Percentiles rank a stretch among this genome's conserved stretches.
Conservation (phyloP, 1,139 yeast species). For the Yamadazyma dushanensis region DNA sequence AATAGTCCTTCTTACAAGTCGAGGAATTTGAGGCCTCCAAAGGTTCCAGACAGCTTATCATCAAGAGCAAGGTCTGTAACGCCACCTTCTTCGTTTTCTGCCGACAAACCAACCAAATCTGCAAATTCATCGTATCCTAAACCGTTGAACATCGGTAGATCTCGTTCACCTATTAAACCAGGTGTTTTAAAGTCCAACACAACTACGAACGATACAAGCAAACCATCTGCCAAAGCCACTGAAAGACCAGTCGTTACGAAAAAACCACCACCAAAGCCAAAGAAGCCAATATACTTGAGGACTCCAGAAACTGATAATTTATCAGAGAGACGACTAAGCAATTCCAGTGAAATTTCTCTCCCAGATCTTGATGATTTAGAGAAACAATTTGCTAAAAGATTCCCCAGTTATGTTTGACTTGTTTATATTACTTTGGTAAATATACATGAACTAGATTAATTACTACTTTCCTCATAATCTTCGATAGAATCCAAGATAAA, state of each 20-base stretch:
- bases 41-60: constrained; percentile 31
- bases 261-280: constrained; percentile 62
- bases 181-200: background rate
- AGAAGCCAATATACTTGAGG: constrained; percentile 57
- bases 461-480: constrained; percentile 36
- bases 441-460: constrained; percentile 4
- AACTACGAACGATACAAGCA: background rate
- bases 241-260: constrained; percentile 17
- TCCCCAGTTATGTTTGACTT: constrained; percentile 51
- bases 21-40: constrained; percentile 28
- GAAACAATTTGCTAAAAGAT: constrained; percentile 51
- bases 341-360: constrained; percentile 42
- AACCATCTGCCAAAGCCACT: background rate
- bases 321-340: constrained; percentile 31
- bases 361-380: constrained; percentile 60
- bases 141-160: background rate
- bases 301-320: constrained; percentile 23
- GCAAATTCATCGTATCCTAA: background rate
- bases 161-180: background rate
- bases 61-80: constrained; percentile 11
- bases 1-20: constrained; percentile 20
- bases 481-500: constrained; percentile 77
- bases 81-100: constrained; percentile 2
- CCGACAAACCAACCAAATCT: no score
- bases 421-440: background rate